These are phyloP conservation scores for Russula dissimulans DNA, from an alignment of 768 basidiomycete species.

Conservation along the genomic window DNA sequence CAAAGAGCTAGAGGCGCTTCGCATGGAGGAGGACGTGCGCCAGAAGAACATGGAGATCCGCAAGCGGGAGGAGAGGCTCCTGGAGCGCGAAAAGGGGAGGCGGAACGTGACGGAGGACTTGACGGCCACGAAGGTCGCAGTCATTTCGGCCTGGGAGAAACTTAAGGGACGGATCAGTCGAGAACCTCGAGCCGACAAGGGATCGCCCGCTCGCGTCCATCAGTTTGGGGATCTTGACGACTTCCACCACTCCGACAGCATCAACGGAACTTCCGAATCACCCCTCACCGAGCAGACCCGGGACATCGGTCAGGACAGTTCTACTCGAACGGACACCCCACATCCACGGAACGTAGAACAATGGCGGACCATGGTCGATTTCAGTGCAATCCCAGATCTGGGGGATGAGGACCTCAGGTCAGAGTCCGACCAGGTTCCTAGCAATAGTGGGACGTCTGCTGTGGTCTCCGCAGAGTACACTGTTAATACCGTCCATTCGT, in stretches of 20 bases:
- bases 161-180: slow-evolving; percentile 3
- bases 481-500: neutral
- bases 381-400: no score
- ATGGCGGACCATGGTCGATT: neutral
- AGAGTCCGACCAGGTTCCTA: neutral
- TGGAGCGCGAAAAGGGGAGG: neutral
- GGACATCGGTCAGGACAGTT: neutral
- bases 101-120: neutral
- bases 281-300: neutral
- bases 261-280: neutral
- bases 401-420: neutral
- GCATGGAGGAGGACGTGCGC: slow-evolving; percentile 1
- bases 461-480: slow-evolving; percentile 8
- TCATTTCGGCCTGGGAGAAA: slow-evolving; percentile 1
- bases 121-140: neutral
- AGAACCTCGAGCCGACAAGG: neutral
- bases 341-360: neutral
- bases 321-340: neutral
- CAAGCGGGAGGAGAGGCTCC: neutral
- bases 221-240: neutral
- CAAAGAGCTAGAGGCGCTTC: slow-evolving; percentile 1
- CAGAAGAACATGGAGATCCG: neutral
- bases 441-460: slow-evolving; percentile 8
- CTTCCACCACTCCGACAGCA: neutral
- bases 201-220: neutral